Base-by-base conservation (phyloP, 345 rosid genomes). In the Eucalyptus pumila region DNA sequence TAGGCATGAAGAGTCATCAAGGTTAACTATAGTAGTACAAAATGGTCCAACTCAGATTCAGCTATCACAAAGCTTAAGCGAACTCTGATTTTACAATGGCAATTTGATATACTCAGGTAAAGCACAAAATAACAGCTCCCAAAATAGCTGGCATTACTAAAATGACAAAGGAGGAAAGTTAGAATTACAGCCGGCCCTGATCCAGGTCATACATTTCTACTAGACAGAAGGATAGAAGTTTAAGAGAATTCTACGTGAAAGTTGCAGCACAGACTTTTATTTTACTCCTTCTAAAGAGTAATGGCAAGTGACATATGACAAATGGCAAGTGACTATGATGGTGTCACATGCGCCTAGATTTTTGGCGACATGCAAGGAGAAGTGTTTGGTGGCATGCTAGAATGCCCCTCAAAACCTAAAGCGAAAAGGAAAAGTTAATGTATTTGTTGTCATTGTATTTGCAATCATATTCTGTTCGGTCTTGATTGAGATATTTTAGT, bases 361-460 rank as follows among this genome's bases (percentile, higher is more conserved):
- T 92, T 92, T 60, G 99, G 99, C 2, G 30, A 56, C 62, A 56
- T 56, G 30, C 62, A 24, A 56, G 62, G 62, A 56, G 62, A 3
- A 56, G 94, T 95, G 40, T 95, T 97, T 89, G 98, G 99, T 16
- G 99, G 95, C 69, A 81, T 97, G 90, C 89, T 97, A 24, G 96
- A 95, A 51, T 94, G 98, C 91, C 98, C 99, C 44, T 87, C 96
- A 93, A 94, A 4, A 54, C 60, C 60, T 51, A 95, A 96, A 42
- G 94, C 96, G 37, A 96, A 96, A 94, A 93, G 99, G 89, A 96
- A 96, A 93, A 96, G 96, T 93, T 99, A 97, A 52, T 93, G 99
- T 56, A 62, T 48, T 47, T 48, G 7, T 2, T 24, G 14, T 89
- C 80, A 13, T 45, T 76, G 24, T 87, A 21, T 27, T 85, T 34